phyloP scores from a whole-genome alignment of 306 rosid genomes.

The Vicia villosa region DNA sequence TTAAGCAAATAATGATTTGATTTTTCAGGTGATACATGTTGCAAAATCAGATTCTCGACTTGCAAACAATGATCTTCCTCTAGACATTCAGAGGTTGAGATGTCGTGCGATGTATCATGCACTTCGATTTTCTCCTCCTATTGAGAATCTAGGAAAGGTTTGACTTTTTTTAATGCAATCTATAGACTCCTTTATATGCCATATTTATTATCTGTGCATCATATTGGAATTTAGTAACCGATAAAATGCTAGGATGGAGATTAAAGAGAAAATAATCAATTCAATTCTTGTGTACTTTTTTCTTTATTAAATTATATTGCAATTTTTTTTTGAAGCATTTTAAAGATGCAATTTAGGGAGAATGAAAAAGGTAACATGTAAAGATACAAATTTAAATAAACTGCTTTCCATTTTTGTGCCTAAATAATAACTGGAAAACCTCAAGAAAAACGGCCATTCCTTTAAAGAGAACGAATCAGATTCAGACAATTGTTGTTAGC shows the following conservation, averaged over 20 bases:
- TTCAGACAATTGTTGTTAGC: conserved; percentile 6
- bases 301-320: conserved; percentile 7
- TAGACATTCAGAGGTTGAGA: conserved; percentile 88
- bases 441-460: neutral
- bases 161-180: conserved; percentile 24
- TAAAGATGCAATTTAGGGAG: conserved; percentile 4
- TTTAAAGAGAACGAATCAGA: conserved; percentile 4
- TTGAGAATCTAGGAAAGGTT: conserved; percentile 88
- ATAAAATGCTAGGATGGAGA: conserved; percentile 9
- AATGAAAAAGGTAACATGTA: conserved; percentile 4
- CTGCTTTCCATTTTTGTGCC: conserved; percentile 25
- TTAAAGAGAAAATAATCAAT: conserved; percentile 27
- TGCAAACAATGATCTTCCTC: conserved; percentile 86
- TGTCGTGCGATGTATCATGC: conserved; percentile 88
- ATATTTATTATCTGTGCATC: conserved; percentile 1
- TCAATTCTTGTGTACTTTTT: conserved; percentile 5
- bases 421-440: conserved; percentile 24
- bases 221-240: conserved; percentile 22
- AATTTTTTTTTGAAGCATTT: conserved; percentile 5
- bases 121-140: conserved; percentile 81
- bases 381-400: conserved; percentile 22
- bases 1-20: conserved; percentile 34
- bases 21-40: conserved; percentile 81
- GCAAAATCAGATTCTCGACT: conserved; percentile 93
- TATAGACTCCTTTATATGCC: conserved; percentile 11